These are phyloP conservation scores for Aurifilum marmelostoma DNA, from an alignment of 2,329 filamentous ascomycete genomes.

Conservation along the genomic window DNA sequence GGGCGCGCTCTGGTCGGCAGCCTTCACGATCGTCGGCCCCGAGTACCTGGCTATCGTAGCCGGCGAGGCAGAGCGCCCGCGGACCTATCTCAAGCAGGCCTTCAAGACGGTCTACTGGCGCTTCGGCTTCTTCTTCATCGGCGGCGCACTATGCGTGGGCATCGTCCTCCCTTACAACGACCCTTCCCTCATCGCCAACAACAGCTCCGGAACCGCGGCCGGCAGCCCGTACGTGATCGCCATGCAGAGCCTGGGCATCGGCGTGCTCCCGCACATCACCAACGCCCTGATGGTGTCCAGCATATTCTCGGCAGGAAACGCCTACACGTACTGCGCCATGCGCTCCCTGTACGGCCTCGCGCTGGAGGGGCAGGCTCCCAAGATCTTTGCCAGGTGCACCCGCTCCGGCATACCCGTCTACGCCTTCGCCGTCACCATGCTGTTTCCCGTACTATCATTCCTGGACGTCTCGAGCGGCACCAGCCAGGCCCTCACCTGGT, in stretches of 20 bases:
- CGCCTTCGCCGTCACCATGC: conserved; percentile 57
- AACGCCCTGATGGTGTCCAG: conserved; percentile 50
- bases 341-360: conserved; percentile 30
- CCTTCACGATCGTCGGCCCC: conserved; percentile 67
- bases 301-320: conserved; percentile 30
- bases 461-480: conserved; percentile 29
- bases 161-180: conserved; percentile 70
- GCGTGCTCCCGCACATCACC: conserved; percentile 58
- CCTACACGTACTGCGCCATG: conserved; percentile 29
- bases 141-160: conserved; percentile 69
- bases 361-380: conserved; percentile 27
- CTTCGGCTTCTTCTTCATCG: conserved; percentile 71
- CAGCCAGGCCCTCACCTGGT: conserved; percentile 44
- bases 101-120: conserved; percentile 77
- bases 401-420: conserved; percentile 64
- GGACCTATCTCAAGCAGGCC: conserved; percentile 66
- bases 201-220: conserved; percentile 49
- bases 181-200: conserved; percentile 51
- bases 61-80: conserved; percentile 68
- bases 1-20: conserved; percentile 65
- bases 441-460: conserved; percentile 50
- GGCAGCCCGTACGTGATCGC: conserved; percentile 67
- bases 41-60: conserved; percentile 72
- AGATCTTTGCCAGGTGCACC: conserved; percentile 60
- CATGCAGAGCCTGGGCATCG: conserved; percentile 58